Conservation (phyloP, 495 filamentous ascomycete species). For the Aspergillus mulundensis region DNA sequence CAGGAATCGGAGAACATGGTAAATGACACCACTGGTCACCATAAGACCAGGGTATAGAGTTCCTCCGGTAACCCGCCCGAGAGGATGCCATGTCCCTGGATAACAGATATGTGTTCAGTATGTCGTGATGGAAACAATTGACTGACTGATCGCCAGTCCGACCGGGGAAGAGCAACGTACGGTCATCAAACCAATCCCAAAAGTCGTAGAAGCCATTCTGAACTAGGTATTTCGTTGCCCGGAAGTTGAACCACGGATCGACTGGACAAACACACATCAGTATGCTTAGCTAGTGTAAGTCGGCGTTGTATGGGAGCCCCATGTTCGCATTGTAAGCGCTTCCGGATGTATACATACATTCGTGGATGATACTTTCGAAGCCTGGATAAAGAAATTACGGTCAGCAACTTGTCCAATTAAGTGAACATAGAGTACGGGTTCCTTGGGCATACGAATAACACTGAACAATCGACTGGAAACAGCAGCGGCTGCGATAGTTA, state of each 20-base stretch:
- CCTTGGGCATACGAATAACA: slow-evolving; percentile 74
- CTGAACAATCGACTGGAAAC: slow-evolving; percentile 94
- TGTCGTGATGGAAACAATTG: slow-evolving; percentile 12
- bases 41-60: slow-evolving; percentile 98
- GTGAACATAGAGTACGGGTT: background rate
- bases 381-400: slow-evolving; percentile 43
- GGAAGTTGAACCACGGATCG: slow-evolving; percentile 99
- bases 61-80: slow-evolving; percentile 96
- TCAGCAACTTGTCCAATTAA: slow-evolving; percentile 32
- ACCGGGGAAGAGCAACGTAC: slow-evolving; percentile 44
- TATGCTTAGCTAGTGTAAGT: slow-evolving; percentile 14
- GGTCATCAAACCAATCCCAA: slow-evolving; percentile 99
- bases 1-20: slow-evolving; percentile 86
- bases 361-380: slow-evolving; percentile 99
- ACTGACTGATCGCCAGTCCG: background rate
- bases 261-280: slow-evolving; percentile 50
- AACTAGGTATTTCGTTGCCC: slow-evolving; percentile 95
- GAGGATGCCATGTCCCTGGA: slow-evolving; percentile 94
- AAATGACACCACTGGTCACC: slow-evolving; percentile 97
- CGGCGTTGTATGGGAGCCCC: background rate
- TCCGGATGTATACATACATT: slow-evolving; percentile 64
- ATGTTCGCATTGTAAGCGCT: background rate
- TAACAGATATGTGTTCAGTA: slow-evolving; percentile 19
- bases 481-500: slow-evolving; percentile 86
- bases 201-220: slow-evolving; percentile 97